These are phyloP conservation scores for Eremothecium coryli DNA, from an alignment of 1,139 yeast genomes.

Conservation along the genomic window DNA sequence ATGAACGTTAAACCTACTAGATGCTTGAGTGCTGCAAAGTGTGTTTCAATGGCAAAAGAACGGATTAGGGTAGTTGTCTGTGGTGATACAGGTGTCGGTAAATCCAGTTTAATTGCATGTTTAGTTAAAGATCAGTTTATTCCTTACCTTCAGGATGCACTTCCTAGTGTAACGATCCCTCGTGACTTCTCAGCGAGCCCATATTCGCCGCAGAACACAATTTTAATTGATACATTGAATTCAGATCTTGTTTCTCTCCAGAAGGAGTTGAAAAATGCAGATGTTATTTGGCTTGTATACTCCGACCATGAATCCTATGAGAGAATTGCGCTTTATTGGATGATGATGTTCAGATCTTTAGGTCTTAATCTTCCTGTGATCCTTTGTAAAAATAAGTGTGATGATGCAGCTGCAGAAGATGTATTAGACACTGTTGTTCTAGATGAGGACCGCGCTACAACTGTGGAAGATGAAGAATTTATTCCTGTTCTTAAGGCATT, in stretches of 20 bases:
- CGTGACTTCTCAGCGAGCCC: conserved; percentile 50
- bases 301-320: conserved; percentile 93
- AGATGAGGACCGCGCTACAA: conserved; percentile 23
- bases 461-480: conserved; percentile 56
- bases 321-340: conserved; percentile 84
- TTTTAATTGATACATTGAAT: conserved; percentile 71
- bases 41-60: conserved; percentile 35
- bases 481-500: conserved; percentile 79
- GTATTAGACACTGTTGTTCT: conserved; percentile 3
- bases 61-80: conserved; percentile 74
- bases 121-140: conserved; percentile 73
- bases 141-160: conserved; percentile 61
- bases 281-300: conserved; percentile 87
- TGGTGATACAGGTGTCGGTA: conserved; percentile 94
- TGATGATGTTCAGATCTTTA: conserved; percentile 81
- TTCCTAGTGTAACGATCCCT: conserved; percentile 79
- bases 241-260: conserved; percentile 55
- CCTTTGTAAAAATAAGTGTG: conserved; percentile 77
- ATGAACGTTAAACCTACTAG: not conserved
- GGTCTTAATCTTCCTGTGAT: conserved; percentile 93
- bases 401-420: conserved; percentile 25
- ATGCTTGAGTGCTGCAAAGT: not conserved
- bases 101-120: conserved; percentile 64
- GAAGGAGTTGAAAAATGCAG: conserved; percentile 71
- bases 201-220: conserved; percentile 57